phyloP scores from a whole-genome alignment of 352 stramenopile genomes.

The Globisporangium viniferum region DNA sequence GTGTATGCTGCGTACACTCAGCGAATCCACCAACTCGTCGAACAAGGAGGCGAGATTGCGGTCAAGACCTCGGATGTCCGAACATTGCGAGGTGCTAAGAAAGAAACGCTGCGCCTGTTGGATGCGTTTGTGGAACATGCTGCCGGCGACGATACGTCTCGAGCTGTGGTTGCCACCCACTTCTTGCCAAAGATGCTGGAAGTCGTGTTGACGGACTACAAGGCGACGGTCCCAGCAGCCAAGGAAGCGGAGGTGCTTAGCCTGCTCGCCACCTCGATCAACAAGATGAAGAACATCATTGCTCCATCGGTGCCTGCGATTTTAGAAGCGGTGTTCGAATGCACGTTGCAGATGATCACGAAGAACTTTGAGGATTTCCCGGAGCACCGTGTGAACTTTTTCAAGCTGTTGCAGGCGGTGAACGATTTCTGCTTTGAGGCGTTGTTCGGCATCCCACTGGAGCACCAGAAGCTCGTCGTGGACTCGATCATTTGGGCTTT shows the following conservation, averaged over 20 bases:
- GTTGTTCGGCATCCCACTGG: constrained; percentile 95
- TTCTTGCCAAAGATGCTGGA: constrained; percentile 97
- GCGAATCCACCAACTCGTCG: constrained; percentile 90
- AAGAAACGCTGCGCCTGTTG: constrained; percentile 95
- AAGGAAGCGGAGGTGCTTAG: constrained; percentile 93
- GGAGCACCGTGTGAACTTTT: constrained; percentile 98
- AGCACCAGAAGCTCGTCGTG: constrained; percentile 98
- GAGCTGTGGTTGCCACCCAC: constrained; percentile 86
- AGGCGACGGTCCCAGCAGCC: constrained; percentile 62
- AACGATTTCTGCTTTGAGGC: constrained; percentile 96
- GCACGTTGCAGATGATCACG: constrained; percentile 99
- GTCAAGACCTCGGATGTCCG: constrained; percentile 93
- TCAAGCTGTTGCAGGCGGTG: constrained; percentile 95
- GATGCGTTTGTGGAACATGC: constrained; percentile 94
- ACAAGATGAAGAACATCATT: constrained; percentile 93
- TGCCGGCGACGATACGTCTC: constrained; percentile 60
- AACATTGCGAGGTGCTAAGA: constrained; percentile 95
- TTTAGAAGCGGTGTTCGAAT: constrained; percentile 97
- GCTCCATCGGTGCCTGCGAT: constrained; percentile 90
- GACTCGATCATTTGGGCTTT: constrained; percentile 99
- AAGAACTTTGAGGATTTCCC: constrained; percentile 99
- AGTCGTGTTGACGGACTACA: constrained; percentile 96
- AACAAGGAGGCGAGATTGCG: constrained; percentile 90
- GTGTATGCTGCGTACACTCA: constrained; percentile 99
- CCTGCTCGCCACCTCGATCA: constrained; percentile 95